Conservation (phyloP, 176 grass and related monocot species). For the Aegilops sharonensis region DNA sequence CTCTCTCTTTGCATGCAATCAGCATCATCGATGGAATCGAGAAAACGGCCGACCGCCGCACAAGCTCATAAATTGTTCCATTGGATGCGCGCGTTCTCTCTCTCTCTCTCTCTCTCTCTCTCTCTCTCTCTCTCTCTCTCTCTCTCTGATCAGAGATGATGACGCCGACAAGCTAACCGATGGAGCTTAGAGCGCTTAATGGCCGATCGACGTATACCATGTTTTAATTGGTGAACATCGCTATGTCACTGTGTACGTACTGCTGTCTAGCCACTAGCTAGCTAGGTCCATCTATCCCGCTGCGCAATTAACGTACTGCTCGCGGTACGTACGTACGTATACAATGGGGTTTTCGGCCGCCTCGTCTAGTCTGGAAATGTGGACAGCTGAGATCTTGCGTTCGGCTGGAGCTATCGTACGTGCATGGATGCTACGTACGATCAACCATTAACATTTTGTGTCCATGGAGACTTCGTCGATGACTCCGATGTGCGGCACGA, state of each 20-base stretch:
- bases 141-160: neutral
- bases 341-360: neutral
- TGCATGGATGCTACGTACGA: neutral
- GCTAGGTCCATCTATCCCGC: neutral
- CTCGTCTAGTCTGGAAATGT: neutral
- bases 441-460: neutral
- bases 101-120: neutral
- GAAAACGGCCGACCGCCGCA: constrained; percentile 1
- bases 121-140: neutral
- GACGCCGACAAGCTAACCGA: constrained; percentile 33
- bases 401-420: constrained; percentile 15
- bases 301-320: neutral
- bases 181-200: neutral
- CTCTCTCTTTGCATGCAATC: neutral
- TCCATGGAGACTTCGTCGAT: neutral
- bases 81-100: constrained; percentile 4
- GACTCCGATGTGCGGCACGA: neutral
- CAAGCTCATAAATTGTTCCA: constrained; percentile 22
- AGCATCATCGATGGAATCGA: constrained; percentile 40
- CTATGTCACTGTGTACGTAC: neutral
- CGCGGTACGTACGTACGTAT: constrained; percentile 17
- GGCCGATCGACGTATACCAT: neutral
- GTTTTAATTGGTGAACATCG: constrained; percentile 1
- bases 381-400: neutral
- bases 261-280: neutral